Evolutionary conservation across 345 rosid species (phyloP), one percentile per base, ranked within the genome.

Genomic region (Sisymbrium irio): DNA sequence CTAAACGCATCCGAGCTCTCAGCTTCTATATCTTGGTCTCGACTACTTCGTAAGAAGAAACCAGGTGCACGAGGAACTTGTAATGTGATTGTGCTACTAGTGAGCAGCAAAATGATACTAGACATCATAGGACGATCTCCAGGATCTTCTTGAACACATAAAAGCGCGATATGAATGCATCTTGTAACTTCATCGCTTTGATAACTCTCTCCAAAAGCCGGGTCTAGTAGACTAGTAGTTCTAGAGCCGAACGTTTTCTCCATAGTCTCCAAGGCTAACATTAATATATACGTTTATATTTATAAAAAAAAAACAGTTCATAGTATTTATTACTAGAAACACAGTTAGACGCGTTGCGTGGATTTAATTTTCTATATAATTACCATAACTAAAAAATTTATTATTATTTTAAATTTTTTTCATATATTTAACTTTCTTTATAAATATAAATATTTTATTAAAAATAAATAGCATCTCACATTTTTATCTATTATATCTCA

Each of bases 221-320:
- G n/a, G 17, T 65, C 25, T 22, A 22, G 17, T 5, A 74, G 17
- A 57, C 25, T 22, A 22, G 17, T 5, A 74, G 53, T 37, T 65
- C 33, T 46, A 74, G 36, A 35, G 35, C 9, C 0, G 33, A 46
- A 18, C 53, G 67, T 6, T 46, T 65, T 13, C 78, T 65, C 78
- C 78, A 65, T 4, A 74, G 53, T 27, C 66, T 74, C 78, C 78
- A 74, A 57, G 72, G 66, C 78, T 74, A 45, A 32, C 17, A 56
- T 13, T 49, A 22, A 32, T 22, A 22, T 22, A n/a, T n/a, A n/a
- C n/a, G n/a, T n/a, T n/a, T n/a, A n/a, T n/a, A n/a, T n/a, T n/a
- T n/a, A n/a, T n/a, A n/a, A n/a, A n/a, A n/a, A n/a, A n/a, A n/a
- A n/a, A n/a, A n/a, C n/a, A n/a, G n/a, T n/a, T n/a, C n/a, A n/a